phyloP scores from a whole-genome alignment of 192 early-diverging fungal species.

The Backusella tuberculispora region DNA sequence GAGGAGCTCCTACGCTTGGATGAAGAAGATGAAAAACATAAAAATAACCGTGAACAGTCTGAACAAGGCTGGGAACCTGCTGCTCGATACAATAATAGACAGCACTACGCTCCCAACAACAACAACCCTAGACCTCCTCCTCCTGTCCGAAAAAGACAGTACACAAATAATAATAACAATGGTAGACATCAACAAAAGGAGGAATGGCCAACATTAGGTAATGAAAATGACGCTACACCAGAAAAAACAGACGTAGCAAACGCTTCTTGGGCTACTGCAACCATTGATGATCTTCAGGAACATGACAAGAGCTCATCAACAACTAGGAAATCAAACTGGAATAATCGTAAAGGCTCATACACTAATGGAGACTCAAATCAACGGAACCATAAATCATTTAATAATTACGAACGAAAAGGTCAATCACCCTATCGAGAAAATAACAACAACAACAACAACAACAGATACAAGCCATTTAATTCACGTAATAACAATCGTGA shows the following conservation, averaged over 20 bases:
- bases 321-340: constrained; percentile 1
- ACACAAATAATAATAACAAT: neutral
- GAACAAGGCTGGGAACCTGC: neutral
- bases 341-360: neutral
- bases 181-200: neutral
- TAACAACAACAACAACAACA: neutral
- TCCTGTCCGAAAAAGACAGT: neutral
- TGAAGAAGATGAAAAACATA: constrained; percentile 33
- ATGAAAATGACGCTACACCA: neutral
- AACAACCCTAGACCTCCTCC: neutral
- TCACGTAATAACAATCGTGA: neutral
- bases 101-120: neutral
- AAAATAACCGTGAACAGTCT: neutral
- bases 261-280: constrained; percentile 9
- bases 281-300: neutral
- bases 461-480: neutral
- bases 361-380: neutral
- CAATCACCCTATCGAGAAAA: neutral
- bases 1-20: constrained; percentile 55
- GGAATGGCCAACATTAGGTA: constrained; percentile 1
- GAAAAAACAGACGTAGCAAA: neutral
- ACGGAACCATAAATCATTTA: neutral
- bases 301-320: neutral
- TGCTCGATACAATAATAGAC: neutral
- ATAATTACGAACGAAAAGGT: neutral